These are phyloP conservation scores for Pseudogymnoascus sp. DNA, from an alignment of 2,329 filamentous ascomycete species.

Conservation along the genomic window DNA sequence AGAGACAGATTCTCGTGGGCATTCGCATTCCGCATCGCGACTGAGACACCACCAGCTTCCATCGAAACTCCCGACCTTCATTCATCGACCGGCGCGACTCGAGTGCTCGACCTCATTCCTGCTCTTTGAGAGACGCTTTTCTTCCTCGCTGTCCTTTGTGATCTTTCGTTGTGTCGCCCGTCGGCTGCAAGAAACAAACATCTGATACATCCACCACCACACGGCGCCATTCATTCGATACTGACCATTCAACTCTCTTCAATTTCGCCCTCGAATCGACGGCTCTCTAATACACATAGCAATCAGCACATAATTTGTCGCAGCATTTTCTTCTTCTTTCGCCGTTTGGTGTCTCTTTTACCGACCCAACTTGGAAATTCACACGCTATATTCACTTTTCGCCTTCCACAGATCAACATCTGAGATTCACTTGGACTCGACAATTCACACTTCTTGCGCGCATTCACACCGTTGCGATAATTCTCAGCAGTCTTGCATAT, in stretches of 20 bases:
- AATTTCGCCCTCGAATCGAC: not conserved
- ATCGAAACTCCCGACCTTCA: not conserved
- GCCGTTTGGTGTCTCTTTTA: not conserved
- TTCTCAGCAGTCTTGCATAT: not conserved
- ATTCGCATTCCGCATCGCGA: not conserved
- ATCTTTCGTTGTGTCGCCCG: conserved; percentile 1
- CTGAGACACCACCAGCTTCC: not conserved
- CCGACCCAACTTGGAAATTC: conserved; percentile 1
- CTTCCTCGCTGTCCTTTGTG: not conserved
- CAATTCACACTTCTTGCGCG: not conserved
- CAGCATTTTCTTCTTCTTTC: not conserved
- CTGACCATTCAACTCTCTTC: not conserved
- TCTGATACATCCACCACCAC: not conserved
- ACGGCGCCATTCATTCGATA: conserved; percentile 1
- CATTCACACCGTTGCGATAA: not conserved
- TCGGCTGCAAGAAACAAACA: not conserved
- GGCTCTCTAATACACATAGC: conserved; percentile 1
- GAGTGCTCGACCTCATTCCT: not conserved
- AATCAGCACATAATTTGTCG: conserved; percentile 6
- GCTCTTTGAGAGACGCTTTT: conserved; percentile 6
- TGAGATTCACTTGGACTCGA: conserved; percentile 3
- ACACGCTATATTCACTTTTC: not conserved
- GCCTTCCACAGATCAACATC: not conserved
- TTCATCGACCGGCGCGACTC: conserved; percentile 5
- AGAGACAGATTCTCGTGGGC: not conserved